phyloP scores from a whole-genome alignment of 306 rosid species.

The Neltuma alba region DNA sequence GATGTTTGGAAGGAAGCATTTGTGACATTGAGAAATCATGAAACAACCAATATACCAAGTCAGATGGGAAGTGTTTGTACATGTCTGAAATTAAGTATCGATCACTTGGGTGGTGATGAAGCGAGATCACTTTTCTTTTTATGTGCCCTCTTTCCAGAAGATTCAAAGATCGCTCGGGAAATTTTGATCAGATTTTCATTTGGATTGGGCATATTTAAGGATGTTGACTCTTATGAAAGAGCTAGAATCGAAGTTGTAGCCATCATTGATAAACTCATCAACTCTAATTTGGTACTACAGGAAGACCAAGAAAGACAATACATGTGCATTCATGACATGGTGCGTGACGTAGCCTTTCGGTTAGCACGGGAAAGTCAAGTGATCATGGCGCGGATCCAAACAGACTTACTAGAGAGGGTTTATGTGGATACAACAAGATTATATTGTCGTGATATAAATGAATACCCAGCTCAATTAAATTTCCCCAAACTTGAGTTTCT shows the following conservation, averaged over 20 bases:
- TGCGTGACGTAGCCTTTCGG: background rate
- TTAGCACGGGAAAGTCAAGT: background rate
- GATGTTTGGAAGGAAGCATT: background rate
- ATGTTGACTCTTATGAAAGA: background rate
- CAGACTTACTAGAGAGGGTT: background rate
- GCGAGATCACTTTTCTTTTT: background rate
- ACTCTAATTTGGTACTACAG: background rate
- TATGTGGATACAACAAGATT: background rate
- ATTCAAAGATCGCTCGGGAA: background rate
- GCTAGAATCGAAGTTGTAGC: background rate
- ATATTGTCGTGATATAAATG: background rate
- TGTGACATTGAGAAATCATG: background rate
- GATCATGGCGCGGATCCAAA: background rate
- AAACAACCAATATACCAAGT: background rate
- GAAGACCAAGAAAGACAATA: background rate
- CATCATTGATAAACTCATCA: background rate
- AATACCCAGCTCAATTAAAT: background rate
- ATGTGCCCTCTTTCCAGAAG: slow-evolving; percentile 7
- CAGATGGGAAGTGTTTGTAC: background rate
- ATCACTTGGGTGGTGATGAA: background rate
- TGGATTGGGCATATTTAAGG: background rate
- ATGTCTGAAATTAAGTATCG: background rate
- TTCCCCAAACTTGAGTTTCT: slow-evolving; percentile 9
- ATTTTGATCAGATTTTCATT: background rate
- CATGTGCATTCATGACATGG: background rate